Evolutionary conservation across 352 stramenopile species (phyloP), one percentile per base, ranked within the genome.

Genomic region (Globisporangium paroecandrum): DNA sequence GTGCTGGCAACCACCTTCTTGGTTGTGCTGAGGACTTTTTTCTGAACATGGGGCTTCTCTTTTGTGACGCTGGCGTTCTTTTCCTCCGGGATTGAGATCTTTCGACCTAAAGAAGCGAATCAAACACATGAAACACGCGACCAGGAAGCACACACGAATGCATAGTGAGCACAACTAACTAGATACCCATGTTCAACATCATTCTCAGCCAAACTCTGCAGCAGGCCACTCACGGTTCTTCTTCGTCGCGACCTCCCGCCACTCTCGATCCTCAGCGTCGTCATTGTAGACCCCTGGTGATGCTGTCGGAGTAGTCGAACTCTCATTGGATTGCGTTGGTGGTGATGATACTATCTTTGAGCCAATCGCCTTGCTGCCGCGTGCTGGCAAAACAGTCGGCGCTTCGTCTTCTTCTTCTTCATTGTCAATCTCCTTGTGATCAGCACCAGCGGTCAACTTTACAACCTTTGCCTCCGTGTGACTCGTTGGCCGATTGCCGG

Each of bases 241-340:
- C 43, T 74, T 77, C 36, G 71, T 71, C 22, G 68, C 63, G 0
- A 72, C 71, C 2, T 47, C 61, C 24, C 72, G 58, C 74, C 74
- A 79, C 0, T 77, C 68, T 24, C 22, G 49, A 15, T 29, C 10
- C 7, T 32, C 51, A 32, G 9, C 9, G 0, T 34, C 47, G 2
- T 7, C 1, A 3, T 57, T 4, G 10, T 34, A 6, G 2, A 5
- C 4, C 6, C 2, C 43, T 51, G 4, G 43, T 51, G 6, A 51
- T 9, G 60, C 2, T 5, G 60, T 2, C 6, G 22, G 20, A 32
- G 7, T 6, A 46, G 38, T 3, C 4, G 12, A 12, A 43, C 12
- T 46, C 22, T 24, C 25, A 10, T 22, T 27, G n/a, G 20, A 1
- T 54, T 54, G 47, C 7, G 9, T 15, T 3, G 8, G n/a, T 25